These are phyloP conservation scores for Calonectria crousiana DNA, from an alignment of 2,329 filamentous ascomycete species.

Conservation along the genomic window DNA sequence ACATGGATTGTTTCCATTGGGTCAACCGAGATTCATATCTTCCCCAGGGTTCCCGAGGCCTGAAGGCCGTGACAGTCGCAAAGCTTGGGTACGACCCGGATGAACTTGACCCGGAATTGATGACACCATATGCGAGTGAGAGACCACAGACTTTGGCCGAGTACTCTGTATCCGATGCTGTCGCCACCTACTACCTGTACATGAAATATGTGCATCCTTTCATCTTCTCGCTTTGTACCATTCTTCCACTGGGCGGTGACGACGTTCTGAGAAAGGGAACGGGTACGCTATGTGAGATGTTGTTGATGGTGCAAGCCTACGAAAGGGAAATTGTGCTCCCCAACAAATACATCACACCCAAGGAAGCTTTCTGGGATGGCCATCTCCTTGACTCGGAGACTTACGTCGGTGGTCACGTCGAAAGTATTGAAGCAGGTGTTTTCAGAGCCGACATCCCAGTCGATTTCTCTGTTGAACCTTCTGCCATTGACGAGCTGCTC, in stretches of 20 bases:
- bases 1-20: conserved; percentile 99
- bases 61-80: conserved; percentile 97
- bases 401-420: conserved; percentile 97
- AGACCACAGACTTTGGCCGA: conserved; percentile 94
- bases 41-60: conserved; percentile 94
- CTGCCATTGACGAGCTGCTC: conserved; percentile 90
- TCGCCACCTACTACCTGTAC: conserved; percentile 98
- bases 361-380: conserved; percentile 96
- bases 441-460: conserved; percentile 96
- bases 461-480: conserved; percentile 90
- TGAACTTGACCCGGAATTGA: conserved; percentile 95
- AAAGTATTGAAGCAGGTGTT: conserved; percentile 98
- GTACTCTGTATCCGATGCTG: conserved; percentile 98
- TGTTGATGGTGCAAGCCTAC: conserved; percentile 98
- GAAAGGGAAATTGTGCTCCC: conserved; percentile 91
- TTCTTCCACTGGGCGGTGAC: conserved; percentile 91
- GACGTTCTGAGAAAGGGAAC: conserved; percentile 96
- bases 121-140: conserved; percentile 93
- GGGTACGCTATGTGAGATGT: conserved; percentile 98
- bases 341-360: conserved; percentile 93
- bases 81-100: conserved; percentile 99
- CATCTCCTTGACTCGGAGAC: conserved; percentile 97
- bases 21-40: conserved; percentile 98
- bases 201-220: conserved; percentile 99
- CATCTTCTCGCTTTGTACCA: conserved; percentile 98